Evolutionary conservation across 1,284 basidiomycete genomes (phyloP).

Genomic region (Marasmius oreades): DNA sequence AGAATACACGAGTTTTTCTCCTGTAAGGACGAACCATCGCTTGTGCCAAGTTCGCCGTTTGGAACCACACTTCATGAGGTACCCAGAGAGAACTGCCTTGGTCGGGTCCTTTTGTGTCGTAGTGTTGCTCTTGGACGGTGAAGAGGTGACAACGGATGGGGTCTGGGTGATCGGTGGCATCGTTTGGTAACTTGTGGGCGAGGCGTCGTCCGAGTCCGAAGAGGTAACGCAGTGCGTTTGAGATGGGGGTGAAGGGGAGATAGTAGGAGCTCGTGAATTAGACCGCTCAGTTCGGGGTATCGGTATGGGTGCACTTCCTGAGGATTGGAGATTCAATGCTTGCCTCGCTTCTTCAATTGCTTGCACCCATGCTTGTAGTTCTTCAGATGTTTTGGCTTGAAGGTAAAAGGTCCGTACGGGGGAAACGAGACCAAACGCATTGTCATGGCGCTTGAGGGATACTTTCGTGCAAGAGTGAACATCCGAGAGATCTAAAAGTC

Average conservation of each 20-base stretch:
- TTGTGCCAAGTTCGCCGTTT: conserved; percentile 96
- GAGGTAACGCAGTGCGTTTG: conserved; percentile 44
- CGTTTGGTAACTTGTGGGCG: conserved; percentile 30
- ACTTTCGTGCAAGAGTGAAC: conserved; percentile 91
- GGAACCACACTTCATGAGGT: conserved; percentile 95
- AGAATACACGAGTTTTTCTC: conserved; percentile 79
- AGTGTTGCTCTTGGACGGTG: conserved; percentile 35
- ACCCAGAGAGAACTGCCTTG: conserved; percentile 82
- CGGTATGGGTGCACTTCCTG: conserved; percentile 39
- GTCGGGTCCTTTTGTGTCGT: conserved; percentile 47
- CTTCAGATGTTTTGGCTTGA: conserved; percentile 68
- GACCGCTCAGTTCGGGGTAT: conserved; percentile 31
- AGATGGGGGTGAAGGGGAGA: conserved; percentile 45
- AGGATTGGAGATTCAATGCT: conserved; percentile 48
- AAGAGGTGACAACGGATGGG: conserved; percentile 30
- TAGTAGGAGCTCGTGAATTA: conserved; percentile 26
- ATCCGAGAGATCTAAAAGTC: conserved; percentile 84
- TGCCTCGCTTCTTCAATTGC: conserved; percentile 79
- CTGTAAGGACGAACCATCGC: conserved; percentile 85
- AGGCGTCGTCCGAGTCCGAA: conserved; percentile 73
- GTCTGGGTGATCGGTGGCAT: conserved; percentile 38
- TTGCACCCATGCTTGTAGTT: conserved; percentile 83
- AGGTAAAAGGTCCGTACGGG: conserved; percentile 92
- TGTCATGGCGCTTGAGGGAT: conserved; percentile 84
- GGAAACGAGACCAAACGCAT: conserved; percentile 92